A percentile compares a stretch with the other conserved stretches of the same genome.
phyloP scores from a whole-genome alignment of 257 asterid species.

The Capsicum rhomboideum region DNA sequence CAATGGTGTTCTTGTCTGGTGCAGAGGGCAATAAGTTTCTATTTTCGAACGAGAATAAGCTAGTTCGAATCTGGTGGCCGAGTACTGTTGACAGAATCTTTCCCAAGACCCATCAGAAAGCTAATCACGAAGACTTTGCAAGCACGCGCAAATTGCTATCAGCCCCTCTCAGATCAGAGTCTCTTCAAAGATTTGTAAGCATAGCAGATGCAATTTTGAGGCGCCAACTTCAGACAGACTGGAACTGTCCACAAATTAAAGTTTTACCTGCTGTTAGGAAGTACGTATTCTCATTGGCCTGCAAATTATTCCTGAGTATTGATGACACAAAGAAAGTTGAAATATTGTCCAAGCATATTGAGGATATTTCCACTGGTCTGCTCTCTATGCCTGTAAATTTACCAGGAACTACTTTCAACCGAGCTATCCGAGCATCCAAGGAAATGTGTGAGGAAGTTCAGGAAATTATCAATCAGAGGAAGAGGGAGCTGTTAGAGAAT shows the following conservation, averaged over 20 bases:
- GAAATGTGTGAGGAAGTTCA: slow-evolving; percentile 28
- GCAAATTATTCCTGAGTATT: slow-evolving; percentile 37
- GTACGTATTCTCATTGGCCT: slow-evolving; percentile 45
- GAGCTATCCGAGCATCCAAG: slow-evolving; percentile 41
- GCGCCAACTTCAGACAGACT: slow-evolving; percentile 27
- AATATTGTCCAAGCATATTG: slow-evolving; percentile 33
- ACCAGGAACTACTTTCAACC: slow-evolving; percentile 46
- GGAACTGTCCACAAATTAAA: slow-evolving; percentile 30
- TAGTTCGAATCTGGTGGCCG: slow-evolving; percentile 57
- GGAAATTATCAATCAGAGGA: slow-evolving; percentile 34
- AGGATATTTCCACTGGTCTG: slow-evolving; percentile 35
- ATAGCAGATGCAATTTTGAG: slow-evolving; percentile 38
- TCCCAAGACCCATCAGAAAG: slow-evolving; percentile 33
- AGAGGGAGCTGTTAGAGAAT: slow-evolving; percentile 36
- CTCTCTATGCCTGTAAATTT: slow-evolving; percentile 44
- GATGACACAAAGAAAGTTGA: slow-evolving; percentile 37
- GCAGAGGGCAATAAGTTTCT: slow-evolving; percentile 35
- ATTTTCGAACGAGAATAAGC: slow-evolving; percentile 48
- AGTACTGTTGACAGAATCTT: slow-evolving; percentile 33
- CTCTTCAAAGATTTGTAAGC: slow-evolving; percentile 41
- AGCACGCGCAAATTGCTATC: slow-evolving; percentile 54
- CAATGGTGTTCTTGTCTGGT: slow-evolving; percentile 37
- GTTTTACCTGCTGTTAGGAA: slow-evolving; percentile 39
- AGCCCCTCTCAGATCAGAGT: slow-evolving; percentile 40
- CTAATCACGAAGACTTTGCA: slow-evolving; percentile 42